Percentiles rank a stretch among this genome's conserved stretches.
Conservation (phyloP, 192 early-diverging fungal species). For the Coemansia sp. region DNA sequence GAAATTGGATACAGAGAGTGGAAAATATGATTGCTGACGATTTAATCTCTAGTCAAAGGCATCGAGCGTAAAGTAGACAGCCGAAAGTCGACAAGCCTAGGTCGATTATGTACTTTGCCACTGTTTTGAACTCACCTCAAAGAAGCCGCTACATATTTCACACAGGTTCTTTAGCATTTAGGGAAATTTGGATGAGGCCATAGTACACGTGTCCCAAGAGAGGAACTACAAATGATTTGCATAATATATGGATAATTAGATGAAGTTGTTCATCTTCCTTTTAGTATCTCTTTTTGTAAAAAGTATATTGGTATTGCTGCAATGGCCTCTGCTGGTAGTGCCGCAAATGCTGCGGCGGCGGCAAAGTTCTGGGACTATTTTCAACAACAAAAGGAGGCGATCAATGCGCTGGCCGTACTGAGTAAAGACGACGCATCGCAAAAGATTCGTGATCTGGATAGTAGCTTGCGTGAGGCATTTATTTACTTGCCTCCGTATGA, state of each 20-base stretch:
- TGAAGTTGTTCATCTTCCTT: neutral
- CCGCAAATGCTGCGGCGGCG: slow-evolving; percentile 44
- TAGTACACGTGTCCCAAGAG: neutral
- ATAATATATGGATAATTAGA: neutral
- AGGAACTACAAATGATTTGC: neutral
- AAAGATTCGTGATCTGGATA: slow-evolving; percentile 36
- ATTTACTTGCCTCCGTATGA: slow-evolving; percentile 52
- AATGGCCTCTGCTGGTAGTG: slow-evolving; percentile 47
- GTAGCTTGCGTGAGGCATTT: slow-evolving; percentile 42
- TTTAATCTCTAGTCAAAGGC: too few relatives aligned
- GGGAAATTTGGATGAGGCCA: neutral
- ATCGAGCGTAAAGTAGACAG: too few relatives aligned
- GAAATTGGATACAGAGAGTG: too few relatives aligned
- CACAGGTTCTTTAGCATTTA: neutral
- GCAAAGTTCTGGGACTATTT: slow-evolving; percentile 46
- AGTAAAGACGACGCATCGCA: slow-evolving; percentile 18
- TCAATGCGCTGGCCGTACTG: neutral
- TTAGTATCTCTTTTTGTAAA: neutral
- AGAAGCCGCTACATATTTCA: neutral
- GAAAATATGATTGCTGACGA: too few relatives aligned
- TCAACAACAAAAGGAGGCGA: slow-evolving; percentile 30
- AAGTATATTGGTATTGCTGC: neutral
- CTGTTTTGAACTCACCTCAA: neutral
- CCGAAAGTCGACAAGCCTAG: too few relatives aligned
- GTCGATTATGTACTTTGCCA: too few relatives aligned